Evolutionary conservation across 179 eudicot species (phyloP).

Genomic region (Beta macrorhiza): DNA sequence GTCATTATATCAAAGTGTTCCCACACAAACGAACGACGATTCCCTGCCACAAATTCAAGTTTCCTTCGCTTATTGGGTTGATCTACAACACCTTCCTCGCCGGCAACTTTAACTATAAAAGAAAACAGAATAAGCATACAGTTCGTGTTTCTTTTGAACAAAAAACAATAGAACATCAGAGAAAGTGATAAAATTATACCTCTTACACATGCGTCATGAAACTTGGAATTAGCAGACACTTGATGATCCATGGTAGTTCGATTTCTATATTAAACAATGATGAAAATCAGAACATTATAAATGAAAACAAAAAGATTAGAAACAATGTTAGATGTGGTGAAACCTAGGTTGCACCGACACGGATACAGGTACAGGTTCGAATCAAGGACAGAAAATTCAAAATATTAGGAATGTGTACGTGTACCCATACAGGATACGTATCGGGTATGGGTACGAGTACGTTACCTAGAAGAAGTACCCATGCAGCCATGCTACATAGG

Average conservation of each 20-base stretch:
- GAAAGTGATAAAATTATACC: not conserved
- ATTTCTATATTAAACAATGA: not conserved
- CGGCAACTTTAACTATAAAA: not conserved
- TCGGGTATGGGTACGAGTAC: no score
- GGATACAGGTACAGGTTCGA: no score
- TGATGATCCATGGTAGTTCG: constrained; percentile 3
- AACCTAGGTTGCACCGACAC: no score
- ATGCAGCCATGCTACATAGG: no score
- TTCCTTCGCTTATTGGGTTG: not conserved
- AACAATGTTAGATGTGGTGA: no score
- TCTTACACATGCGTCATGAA: not conserved
- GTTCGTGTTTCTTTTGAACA: not conserved
- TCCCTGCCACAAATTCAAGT: not conserved
- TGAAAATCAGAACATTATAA: not conserved
- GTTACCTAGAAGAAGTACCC: no score
- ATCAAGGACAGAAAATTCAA: no score
- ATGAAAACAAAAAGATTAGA: not conserved
- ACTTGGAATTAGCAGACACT: not conserved
- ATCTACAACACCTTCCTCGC: no score
- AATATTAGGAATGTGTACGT: no score
- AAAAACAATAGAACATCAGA: not conserved
- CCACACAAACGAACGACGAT: not conserved
- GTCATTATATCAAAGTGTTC: not conserved
- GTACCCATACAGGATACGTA: no score
- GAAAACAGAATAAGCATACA: not conserved